Percentiles rank a stretch among this genome's conserved stretches.
phyloP scores from a whole-genome alignment of 2,329 filamentous ascomycete genomes.

The Decorospora gaudefroyi region DNA sequence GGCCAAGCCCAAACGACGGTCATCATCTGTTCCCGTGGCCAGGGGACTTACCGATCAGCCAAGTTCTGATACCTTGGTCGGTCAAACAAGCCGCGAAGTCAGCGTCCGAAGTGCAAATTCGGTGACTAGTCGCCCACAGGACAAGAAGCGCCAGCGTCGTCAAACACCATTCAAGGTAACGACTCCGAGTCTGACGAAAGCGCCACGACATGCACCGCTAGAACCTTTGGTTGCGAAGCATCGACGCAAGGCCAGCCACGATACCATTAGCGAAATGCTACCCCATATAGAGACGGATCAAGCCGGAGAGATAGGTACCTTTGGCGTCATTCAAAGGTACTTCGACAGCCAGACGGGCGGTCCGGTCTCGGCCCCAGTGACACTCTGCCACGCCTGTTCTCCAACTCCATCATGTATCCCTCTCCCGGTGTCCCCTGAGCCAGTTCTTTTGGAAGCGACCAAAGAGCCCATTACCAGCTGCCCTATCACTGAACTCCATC shows the following conservation, averaged over 20 bases:
- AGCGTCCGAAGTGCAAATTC: slow-evolving; percentile 15
- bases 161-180: slow-evolving; percentile 35
- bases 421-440: slow-evolving; percentile 18
- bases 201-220: slow-evolving; percentile 29
- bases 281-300: slow-evolving; percentile 32
- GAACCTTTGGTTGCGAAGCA: slow-evolving; percentile 37
- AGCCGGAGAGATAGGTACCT: slow-evolving; percentile 30
- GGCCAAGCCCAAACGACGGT: slow-evolving; percentile 17
- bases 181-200: slow-evolving; percentile 7
- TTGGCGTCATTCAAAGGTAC: slow-evolving; percentile 39
- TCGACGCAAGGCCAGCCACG: slow-evolving; percentile 26
- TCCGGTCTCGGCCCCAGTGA: slow-evolving; percentile 15
- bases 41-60: slow-evolving; percentile 21
- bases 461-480: slow-evolving; percentile 20
- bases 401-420: slow-evolving; percentile 18
- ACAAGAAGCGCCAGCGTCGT: slow-evolving; percentile 32
- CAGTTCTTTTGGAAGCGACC: slow-evolving; percentile 3
- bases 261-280: slow-evolving; percentile 26
- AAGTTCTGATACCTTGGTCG: slow-evolving; percentile 6
- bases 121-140: slow-evolving; percentile 11
- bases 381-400: slow-evolving; percentile 15
- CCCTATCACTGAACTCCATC: slow-evolving; percentile 22
- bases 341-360: slow-evolving; percentile 33
- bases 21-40: slow-evolving; percentile 22
- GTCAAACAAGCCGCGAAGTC: slow-evolving; percentile 15